Percentiles rank a stretch among this genome's conserved stretches.
phyloP scores from a whole-genome alignment of 2,329 filamentous ascomycete species.

The Whalleya microplaca region DNA sequence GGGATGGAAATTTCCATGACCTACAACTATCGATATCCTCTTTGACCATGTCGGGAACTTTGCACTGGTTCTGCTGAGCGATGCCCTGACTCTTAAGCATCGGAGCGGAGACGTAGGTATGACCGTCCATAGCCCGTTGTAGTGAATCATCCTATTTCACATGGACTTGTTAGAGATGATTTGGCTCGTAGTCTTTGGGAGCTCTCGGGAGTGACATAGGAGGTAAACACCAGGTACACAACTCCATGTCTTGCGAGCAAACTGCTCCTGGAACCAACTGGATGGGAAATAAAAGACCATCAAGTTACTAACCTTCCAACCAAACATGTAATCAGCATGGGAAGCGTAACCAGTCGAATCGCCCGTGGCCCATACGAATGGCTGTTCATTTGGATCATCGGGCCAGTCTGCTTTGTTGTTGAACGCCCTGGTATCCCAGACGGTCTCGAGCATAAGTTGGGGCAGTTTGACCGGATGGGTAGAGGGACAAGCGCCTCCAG shows the following conservation, averaged over 20 bases:
- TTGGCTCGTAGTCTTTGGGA: too few species aligned
- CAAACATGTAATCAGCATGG: conserved; percentile 49
- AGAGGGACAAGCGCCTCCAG: conserved; percentile 48
- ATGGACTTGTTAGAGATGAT: too few species aligned
- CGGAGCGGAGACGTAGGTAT: conserved; percentile 37
- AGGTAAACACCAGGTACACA: too few species aligned
- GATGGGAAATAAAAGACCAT: too few species aligned
- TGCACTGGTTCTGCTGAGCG: conserved; percentile 33
- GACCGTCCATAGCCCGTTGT: conserved; percentile 44
- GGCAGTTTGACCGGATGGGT: conserved; percentile 46
- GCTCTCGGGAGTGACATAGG: too few species aligned
- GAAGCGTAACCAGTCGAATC: conserved; percentile 42
- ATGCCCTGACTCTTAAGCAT: conserved; percentile 33
- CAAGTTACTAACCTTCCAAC: conserved; percentile 39
- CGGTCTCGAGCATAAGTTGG: conserved; percentile 47
- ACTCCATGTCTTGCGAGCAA: too few species aligned
- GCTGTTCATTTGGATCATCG: conserved; percentile 25
- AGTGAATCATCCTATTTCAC: conserved; percentile 38
- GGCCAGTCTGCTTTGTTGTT: conserved; percentile 33
- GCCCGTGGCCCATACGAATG: conserved; percentile 46
- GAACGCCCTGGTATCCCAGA: conserved; percentile 34
- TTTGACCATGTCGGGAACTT: conserved; percentile 32
- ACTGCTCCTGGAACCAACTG: too few species aligned
- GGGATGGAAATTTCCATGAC: conserved; percentile 4
- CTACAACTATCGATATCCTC: conserved; percentile 35